Evolutionary conservation across 2,329 filamentous ascomycete species (phyloP).

Genomic region (Talaromyces albobiverticillius): DNA sequence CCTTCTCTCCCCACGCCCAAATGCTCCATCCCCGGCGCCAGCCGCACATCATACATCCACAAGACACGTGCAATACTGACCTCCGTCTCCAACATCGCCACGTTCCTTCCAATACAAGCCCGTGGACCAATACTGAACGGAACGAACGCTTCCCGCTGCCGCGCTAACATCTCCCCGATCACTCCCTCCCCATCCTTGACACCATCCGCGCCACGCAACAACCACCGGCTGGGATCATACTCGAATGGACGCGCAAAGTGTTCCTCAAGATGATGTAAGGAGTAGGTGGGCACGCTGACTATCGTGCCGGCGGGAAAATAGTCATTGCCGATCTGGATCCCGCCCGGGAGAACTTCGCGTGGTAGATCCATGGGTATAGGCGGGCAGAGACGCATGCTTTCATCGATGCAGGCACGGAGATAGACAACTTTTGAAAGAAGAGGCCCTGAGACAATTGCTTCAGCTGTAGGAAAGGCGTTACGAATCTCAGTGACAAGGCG

Average conservation of each 20-base stretch:
- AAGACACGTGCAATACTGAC: background rate
- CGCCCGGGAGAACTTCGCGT: background rate
- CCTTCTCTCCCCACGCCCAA: background rate
- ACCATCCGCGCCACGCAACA: background rate
- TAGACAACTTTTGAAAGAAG: background rate
- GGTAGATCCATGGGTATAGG: background rate
- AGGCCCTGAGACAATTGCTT: background rate
- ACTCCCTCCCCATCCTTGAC: background rate
- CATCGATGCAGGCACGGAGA: slow-evolving; percentile 2
- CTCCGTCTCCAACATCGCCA: background rate
- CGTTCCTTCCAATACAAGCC: background rate
- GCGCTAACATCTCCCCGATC: background rate
- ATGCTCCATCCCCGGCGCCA: background rate
- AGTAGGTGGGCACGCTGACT: background rate
- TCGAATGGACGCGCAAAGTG: background rate
- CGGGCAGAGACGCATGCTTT: slow-evolving; percentile 6
- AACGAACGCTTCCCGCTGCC: background rate
- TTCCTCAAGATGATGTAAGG: background rate
- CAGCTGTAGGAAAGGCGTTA: background rate
- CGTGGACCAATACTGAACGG: background rate
- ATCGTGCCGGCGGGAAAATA: background rate
- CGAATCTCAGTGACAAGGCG: background rate
- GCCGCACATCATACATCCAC: background rate
- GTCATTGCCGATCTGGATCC: background rate
- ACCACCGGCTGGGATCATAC: background rate